A percentile compares a stretch with the other conserved stretches of the same genome.
Conservation (phyloP, 345 rosid genomes). For the Acer yangbiense region DNA sequence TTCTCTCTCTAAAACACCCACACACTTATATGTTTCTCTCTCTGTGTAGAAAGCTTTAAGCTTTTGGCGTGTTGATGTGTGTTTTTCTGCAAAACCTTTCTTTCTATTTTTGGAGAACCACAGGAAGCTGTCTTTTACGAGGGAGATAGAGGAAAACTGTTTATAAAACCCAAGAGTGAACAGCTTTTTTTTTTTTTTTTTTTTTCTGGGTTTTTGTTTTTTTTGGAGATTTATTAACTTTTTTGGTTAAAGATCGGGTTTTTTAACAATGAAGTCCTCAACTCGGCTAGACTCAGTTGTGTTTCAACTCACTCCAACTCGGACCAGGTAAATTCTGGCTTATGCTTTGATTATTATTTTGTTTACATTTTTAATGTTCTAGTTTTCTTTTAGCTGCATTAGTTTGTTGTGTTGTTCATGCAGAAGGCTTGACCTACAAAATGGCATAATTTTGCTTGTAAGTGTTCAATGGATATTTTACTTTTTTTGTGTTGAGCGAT, state of each 20-base stretch:
- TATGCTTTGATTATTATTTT: background rate
- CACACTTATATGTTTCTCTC: background rate
- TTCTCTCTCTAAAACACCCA: background rate
- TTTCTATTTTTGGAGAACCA: background rate
- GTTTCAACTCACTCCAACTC: conserved; percentile 98
- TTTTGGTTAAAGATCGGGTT: conserved; percentile 28
- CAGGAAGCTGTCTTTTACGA: conserved; percentile 15
- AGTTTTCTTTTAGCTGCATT: background rate
- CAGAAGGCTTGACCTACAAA: background rate
- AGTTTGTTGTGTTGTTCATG: background rate
- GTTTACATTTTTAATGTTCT: background rate
- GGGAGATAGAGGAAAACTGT: background rate
- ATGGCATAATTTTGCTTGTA: background rate
- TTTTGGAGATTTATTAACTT: background rate
- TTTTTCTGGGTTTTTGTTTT: background rate
- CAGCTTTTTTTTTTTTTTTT: background rate
- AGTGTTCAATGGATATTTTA: background rate
- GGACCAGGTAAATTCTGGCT: conserved; percentile 67
- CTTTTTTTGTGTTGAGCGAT: conserved; percentile 1
- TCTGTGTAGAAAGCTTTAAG: conserved; percentile 9
- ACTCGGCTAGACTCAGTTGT: conserved; percentile 82
- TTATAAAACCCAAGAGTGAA: conserved; percentile 17
- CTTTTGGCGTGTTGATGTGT: conserved; percentile 7
- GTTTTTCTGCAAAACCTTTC: conserved; percentile 29
- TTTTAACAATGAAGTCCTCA: conserved; percentile 67